phyloP scores from a whole-genome alignment of 2,329 filamentous ascomycete species.

The Xylaria sp. region DNA sequence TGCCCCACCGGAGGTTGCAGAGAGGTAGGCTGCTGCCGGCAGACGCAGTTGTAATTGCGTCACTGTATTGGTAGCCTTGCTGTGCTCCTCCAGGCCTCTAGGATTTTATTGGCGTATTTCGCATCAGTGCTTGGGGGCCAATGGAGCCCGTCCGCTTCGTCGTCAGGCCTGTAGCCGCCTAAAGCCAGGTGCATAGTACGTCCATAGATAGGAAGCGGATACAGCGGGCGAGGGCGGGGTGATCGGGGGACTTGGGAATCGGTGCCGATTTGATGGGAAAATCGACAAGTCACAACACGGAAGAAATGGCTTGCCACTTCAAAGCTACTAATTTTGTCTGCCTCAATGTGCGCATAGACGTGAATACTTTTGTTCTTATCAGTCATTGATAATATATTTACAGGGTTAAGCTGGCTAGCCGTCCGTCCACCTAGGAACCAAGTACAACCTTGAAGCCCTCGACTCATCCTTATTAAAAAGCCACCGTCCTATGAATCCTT shows the following conservation, averaged over 20 bases:
- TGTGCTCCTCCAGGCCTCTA: neutral
- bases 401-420: no score
- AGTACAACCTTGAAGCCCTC: no score
- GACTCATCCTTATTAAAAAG: no score
- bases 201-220: constrained; percentile 17
- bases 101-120: no score
- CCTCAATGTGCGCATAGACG: no score
- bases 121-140: neutral
- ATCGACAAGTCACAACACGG: neutral
- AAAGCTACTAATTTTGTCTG: no score
- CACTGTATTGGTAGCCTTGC: neutral
- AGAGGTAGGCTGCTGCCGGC: neutral
- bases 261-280: constrained; percentile 17
- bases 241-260: constrained; percentile 8
- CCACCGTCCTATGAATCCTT: no score
- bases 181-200: constrained; percentile 10
- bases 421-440: no score
- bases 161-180: neutral
- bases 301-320: neutral
- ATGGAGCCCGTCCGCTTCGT: neutral
- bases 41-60: neutral
- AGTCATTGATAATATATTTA: no score
- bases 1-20: no score
- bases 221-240: constrained; percentile 6
- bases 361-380: no score